phyloP scores from a whole-genome alignment of 257 asterid genomes.

The Pogostemon cablin region DNA sequence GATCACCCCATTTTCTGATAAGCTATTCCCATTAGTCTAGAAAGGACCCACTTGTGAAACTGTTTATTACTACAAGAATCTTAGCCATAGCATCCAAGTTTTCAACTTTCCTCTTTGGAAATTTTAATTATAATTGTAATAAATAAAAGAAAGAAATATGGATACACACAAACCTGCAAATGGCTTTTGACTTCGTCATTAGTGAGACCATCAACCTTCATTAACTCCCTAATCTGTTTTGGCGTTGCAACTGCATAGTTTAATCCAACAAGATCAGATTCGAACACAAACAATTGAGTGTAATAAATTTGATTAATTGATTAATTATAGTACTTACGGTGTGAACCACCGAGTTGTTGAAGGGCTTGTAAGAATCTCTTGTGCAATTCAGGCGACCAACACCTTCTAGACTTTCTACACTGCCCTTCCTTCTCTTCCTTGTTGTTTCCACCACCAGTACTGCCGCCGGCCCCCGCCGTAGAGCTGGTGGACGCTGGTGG shows the following conservation, averaged over 20 bases:
- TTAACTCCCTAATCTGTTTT: conserved; percentile 75
- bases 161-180: conserved; percentile 60
- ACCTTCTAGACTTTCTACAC: conserved; percentile 68
- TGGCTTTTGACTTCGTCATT: conserved; percentile 90
- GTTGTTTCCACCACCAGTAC: conserved; percentile 41
- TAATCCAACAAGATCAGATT: conserved; percentile 6
- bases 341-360: conserved; percentile 84
- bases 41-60: conserved; percentile 24
- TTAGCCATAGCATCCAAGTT: conserved; percentile 22
- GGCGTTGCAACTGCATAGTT: conserved; percentile 73
- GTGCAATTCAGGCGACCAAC: conserved; percentile 83
- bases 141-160: background rate
- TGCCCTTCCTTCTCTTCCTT: conserved; percentile 50
- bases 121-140: background rate
- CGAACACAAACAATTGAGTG: background rate
- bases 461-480: conserved; percentile 54
- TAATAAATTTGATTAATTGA: background rate
- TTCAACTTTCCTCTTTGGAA: background rate
- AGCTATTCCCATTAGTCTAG: conserved; percentile 27
- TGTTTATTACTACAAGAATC: background rate
- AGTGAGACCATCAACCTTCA: conserved; percentile 86
- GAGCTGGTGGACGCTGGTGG: conserved; percentile 54
- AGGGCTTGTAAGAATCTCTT: conserved; percentile 67
- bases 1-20: conserved; percentile 1
- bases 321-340: conserved; percentile 42